Evolutionary conservation across 2,329 filamentous ascomycete species (phyloP), one percentile per base, ranked within the genome.

Genomic region (Penicillium sp.): DNA sequence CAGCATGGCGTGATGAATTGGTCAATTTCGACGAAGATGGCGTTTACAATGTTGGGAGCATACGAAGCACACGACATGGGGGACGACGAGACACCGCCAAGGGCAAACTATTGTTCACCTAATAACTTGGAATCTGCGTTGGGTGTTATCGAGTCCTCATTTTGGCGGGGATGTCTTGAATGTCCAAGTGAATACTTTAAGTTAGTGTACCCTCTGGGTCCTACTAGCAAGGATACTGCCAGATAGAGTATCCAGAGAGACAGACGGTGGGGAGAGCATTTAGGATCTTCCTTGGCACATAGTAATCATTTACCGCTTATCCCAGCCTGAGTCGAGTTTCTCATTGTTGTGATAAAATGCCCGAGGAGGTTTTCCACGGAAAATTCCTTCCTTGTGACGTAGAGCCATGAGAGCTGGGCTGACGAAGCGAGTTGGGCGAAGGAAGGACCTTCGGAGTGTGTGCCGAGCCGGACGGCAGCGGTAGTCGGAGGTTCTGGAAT

Each of bases 1-100:
- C 35, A 41, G 23, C 46, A 59, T 59, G 49, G 30, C 50, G 57
- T 59, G 56, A 58, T 58, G 35, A 50, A 52, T 52, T 45, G 57
- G 41, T 41, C 49, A 59, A 49, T 53, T 38, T 23, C 30, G 31
- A 59, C 29, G 44, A n/a, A 19, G n/a, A 58, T 58, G 35, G 56
- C 56, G 56, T 58, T 41, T 41, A 41, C 35, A 17, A 41, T 41
- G 17, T 38, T 41, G 11, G 35, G 35, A 41, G 35, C 15, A 11
- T 9, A 41, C 35, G 35, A 15, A 26, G 26, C 35, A 41, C 3
- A 41, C 13, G 35, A 41, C 35, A 15, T 15, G 15, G 15, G 35
- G 9, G 1, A 35, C 45, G 45, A 41, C 6, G 26, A 26, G 31
- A 45, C 17, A 11, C 9, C 21, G 53, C 46, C 44, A 56, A 31